Evolutionary conservation across 2,329 filamentous ascomycete genomes (phyloP), one percentile per base, ranked within the genome.

Genomic region (Myrmaecium sp.): DNA sequence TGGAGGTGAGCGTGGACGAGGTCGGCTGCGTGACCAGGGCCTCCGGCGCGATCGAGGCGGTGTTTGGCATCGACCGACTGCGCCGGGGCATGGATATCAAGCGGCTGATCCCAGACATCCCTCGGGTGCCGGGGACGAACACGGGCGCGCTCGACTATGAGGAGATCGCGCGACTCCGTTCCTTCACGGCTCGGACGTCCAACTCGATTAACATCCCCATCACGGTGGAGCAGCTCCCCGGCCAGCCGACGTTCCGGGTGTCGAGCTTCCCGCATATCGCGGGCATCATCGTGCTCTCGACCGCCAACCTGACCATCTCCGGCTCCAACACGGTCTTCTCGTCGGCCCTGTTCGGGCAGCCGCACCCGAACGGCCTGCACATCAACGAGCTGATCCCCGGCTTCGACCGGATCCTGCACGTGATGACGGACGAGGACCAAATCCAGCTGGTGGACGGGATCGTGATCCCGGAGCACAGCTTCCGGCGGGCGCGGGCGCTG

Each of bases 261-360:
- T 93, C 86, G 10, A 93, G 83, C 45, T 92, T 94, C 37, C 89
- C 89, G 10, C 86, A 98, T 46, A 94, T 98, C 52, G 89, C 89
- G 29, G 89, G 89, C 25, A 94, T 98, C 42, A 74, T 98, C 44
- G 84, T 98, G 6, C 63, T 98, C 8, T 76, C 79, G n/a, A 76
- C 86, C 2, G 58, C 71, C 16, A 72, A 66, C 1, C 63, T 95
- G 36, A 69, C 70, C 26, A 78, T 98, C 41, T 79, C 79, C 45
- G 94, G 84, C 54, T 89, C 84, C 6, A 98, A 98, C 49, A 80
- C 82, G 3, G 86, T 91, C 12, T 95, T 98, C 45, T 91, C 81
- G 5, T 78, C 81, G 5, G 82, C 84, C 0, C 62, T 98, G 3
- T 98, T 98, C 48, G 89, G 89, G 4, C 74, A 91, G 47, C 73